A percentile compares a stretch with the other conserved stretches of the same genome.
phyloP scores from a whole-genome alignment of 768 basidiomycete species.

The Tricholoma furcatifolium region DNA sequence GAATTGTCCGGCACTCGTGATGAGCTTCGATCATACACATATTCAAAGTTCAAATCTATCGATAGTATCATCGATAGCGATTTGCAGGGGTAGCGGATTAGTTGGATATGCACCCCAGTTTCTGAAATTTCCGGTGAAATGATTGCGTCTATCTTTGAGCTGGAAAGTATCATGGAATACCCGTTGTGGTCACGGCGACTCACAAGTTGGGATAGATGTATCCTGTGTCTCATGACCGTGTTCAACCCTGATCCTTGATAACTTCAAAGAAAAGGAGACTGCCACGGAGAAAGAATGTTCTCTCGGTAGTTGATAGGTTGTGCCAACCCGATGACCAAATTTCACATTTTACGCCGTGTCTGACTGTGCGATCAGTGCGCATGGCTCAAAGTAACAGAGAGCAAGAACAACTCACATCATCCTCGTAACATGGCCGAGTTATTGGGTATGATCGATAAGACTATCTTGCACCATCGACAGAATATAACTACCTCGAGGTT shows the following conservation, averaged over 20 bases:
- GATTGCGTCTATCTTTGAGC: background rate
- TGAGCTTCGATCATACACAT: conserved; percentile 18
- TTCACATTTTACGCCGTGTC: background rate
- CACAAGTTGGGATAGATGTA: background rate
- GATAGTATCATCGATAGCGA: conserved; percentile 20
- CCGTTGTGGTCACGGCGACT: background rate
- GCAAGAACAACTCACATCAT: conserved; percentile 1
- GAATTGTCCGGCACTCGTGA: conserved; percentile 30
- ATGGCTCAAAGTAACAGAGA: background rate
- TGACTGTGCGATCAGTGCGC: background rate
- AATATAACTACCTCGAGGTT: background rate
- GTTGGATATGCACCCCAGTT: conserved; percentile 9
- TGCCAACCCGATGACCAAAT: background rate
- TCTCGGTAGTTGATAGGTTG: background rate
- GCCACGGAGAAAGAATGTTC: background rate
- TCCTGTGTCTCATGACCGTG: conserved; percentile 7
- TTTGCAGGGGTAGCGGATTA: conserved; percentile 10
- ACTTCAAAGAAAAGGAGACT: background rate
- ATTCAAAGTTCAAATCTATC: conserved; percentile 9
- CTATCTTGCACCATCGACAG: background rate
- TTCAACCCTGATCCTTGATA: background rate
- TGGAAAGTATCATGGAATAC: conserved; percentile 1
- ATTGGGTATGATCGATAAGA: conserved; percentile 6
- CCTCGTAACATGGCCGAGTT: background rate
- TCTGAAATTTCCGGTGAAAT: conserved; percentile 1